Base-by-base conservation (phyloP, 306 rosid genomes). In the Sphenostylis stenocarpa region DNA sequence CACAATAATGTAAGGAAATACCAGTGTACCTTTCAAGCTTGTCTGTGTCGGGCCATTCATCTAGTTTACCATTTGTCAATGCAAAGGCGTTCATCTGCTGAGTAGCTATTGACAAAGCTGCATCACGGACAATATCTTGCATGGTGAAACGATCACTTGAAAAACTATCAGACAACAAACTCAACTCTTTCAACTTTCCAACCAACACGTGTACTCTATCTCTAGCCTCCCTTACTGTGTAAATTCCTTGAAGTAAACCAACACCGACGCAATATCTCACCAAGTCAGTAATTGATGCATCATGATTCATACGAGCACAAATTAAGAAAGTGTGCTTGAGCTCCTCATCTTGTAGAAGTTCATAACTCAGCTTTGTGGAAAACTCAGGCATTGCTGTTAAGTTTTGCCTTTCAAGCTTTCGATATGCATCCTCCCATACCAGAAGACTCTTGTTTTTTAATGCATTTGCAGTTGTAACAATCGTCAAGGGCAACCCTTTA, bases 41-140 rank as follows among this genome's bases (percentile, higher is more conserved):
- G 7, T 41, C 47, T 14, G 1, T 11, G 15, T 48, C 53, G 3
- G 53, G 53, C 53, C 53, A 48, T 5, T 48, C 21, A 48, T 48
- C 53, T n/a, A 48, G 9, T n/a, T 48, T 48, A 1, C 20, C 21
- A 21, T 16, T 48, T 48, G 53, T 48, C 20, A 16, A 0, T 16
- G 21, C 7, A 48, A 48, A 48, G 1, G 19, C 20, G 6, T 48
- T 9, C 20, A 5, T 48, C 2, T 5, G 20, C 33, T 31, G 1
- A 6, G 49, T 19, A 2, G 72, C 49, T 29, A 61, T 75, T 12
- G 71, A 61, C 48, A 75, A 20, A 62, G 79, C 79, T 0, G 7
- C 49, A 7, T 11, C 1, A 0, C 61, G 61, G 0, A 61, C 19
- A 29, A 36, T 33, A 34, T 71, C 64, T 1, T 34, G 68, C 68